Base-by-base conservation (phyloP, 169 alveolate species). In the Eimeria maxima region DNA sequence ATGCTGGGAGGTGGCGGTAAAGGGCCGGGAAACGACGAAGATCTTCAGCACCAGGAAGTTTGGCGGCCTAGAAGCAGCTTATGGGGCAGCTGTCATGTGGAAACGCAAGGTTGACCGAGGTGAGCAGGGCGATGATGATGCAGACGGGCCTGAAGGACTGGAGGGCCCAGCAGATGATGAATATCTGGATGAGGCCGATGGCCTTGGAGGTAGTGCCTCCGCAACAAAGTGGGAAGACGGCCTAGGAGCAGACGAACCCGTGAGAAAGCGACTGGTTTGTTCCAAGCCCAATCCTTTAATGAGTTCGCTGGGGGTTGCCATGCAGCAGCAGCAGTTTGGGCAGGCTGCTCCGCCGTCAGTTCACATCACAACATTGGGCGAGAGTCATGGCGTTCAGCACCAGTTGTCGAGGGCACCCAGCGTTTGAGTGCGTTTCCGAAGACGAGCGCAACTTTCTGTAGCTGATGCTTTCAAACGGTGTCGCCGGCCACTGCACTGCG, bases 41-140 rank as follows among this genome's bases (percentile, higher is more conserved):
- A 69, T 81, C 8, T 93, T 93, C 38, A 93, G 96, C 81, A 93
- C 96, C 47, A 38, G 96, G 20, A 60, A 80, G n/a, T 60, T 93
- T n/a, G 96, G 96, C 18, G 88, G 93, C 88, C 88, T 93, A 29
- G 93, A 93, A 50, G 93, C 90, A 33, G 96, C 96, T 38, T 93
- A 93, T 38, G 88, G 90, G 60, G 86, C 88, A 18, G 96, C 96
- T 8, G 93, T 93, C 38, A 63, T 50, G 96, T 93, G 96, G 96
- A 93, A 81, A 18, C 87, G 81, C 38, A 86, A 60, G 78, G 93
- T 86, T 10, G 93, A 86, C 74, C 6, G 81, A 22, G 93, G 93
- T 71, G 93, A 86, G 38, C 80, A 55, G 67, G 93, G 74, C 24
- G 93, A 67, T 38, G 93, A 86, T 42, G 93, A 86, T 57, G 93